Evolutionary conservation across 2,329 filamentous ascomycete genomes (phyloP), one percentile per base, ranked within the genome.

Genomic region (Emmonsiellopsis sp.): DNA sequence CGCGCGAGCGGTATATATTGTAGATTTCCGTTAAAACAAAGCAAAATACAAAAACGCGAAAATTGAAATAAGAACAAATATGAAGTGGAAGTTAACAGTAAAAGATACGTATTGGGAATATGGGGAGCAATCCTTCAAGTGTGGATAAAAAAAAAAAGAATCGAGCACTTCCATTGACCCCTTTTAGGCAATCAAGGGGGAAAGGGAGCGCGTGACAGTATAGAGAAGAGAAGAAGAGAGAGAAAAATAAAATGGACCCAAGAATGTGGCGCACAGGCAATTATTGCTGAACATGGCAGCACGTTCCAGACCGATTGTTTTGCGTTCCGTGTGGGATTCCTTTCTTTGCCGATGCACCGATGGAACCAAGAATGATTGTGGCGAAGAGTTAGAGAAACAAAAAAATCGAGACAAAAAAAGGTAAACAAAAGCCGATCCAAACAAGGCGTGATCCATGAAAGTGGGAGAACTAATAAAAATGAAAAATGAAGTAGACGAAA

Each of bases 1-100:
- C 57, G 57, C 57, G 55, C 52, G 57, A 55, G 57, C 57, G 57
- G 57, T 55, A 51, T 47, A 54, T 52, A 37, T 42, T 55, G 52
- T 55, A 57, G 53, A 36, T 46, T 49, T 33, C 43, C n/a, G 49
- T 34, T 52, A 55, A 54, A 48, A 54, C 52, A 42, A 46, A 53
- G 34, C 54, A 49, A 51, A 60, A 56, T 52, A 58, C 32, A 53
- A 50, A 54, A 56, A 49, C 9, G 9, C n/a, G 37, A 27, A 27
- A n/a, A 37, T 48, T 7, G 37, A 48, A 27, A 37, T 5, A n/a
- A 8, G 11, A 34, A 36, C 11, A 10, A 47, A 47, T 34, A 47
- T 11, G 27, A 44, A 44, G 42, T 6, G 21, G 21, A 27, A 27
- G 21, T 27, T 27, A 27, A 27, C 21, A 27, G 21, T 27, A 27